Base-by-base conservation (phyloP, 148 eudicot genomes). In the Cornus kousa region DNA sequence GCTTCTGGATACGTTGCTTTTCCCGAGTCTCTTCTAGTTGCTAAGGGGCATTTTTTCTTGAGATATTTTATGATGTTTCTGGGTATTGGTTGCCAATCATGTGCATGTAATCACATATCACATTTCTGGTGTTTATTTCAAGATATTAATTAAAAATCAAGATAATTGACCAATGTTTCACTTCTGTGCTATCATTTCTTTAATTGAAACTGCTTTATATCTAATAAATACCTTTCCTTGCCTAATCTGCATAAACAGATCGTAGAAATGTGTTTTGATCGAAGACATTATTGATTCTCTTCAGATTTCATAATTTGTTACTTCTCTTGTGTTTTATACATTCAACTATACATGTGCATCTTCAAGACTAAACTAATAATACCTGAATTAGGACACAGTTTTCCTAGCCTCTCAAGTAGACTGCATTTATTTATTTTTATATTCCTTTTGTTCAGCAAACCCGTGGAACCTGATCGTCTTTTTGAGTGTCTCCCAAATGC, bases 391-490 rank as follows among this genome's bases (percentile, higher is more conserved):
- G 32, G 67, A 46, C 1, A 11, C 20, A 2, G 28, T 76, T 76
- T 67, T 66, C 19, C 66, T 68, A 40, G 13, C 37, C 9, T 60
- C 71, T n/a, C 40, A 55, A 70, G 80, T 59, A 70, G 55, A 43
- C 43, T 66, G 65, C 9, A 71, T 33, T 20, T 35, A 37, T 68
- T 78, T 22, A 22, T 43, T 81, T 60, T 67, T 73, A 40, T 66
- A 57, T 68, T 68, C 74, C 31, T 80, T 78, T 62, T 40, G 74
- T 76, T 64, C 96, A 97, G 99, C 88, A 94, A 94, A 80, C 94
- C 99, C 70, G 88, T 97, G 83, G 99, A 97, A 74, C 98, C 99
- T 55, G 99, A 94, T 81, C 90, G 92, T 67, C 94, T 97, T 78
- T 91, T 94, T 81, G 98, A 94, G 87, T 90, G 99, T 81, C 97